Base-by-base conservation (phyloP, 176 grass and related monocot species). In the Sorghum bicolor region DNA sequence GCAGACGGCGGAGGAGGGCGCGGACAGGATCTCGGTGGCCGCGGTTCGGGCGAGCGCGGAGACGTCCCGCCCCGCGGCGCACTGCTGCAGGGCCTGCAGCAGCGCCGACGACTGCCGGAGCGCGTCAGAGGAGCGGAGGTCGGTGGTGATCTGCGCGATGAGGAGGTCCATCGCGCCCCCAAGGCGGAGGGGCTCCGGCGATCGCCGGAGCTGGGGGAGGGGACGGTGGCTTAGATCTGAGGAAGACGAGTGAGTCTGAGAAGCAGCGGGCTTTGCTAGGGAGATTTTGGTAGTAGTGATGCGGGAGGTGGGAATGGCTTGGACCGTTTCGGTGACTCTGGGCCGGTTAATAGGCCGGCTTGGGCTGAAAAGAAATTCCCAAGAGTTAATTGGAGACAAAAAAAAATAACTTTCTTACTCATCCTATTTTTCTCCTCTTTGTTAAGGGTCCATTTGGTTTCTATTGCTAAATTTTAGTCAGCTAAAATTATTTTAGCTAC, bases 81-180 rank as follows among this genome's bases (percentile, higher is more conserved):
- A 96, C 72, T 99, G 91, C 87, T 99, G 96, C 30, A 99, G 93
- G 0, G 96, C 89, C 50, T 93, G 87, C 50, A 99, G 86, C 24
- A 99, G 91, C 55, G 93, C 96, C 10, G 89, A 90, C 6, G 96
- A 95, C 82, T 99, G 96, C 9, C 93, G 91, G 45, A 99, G 96
- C 19, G 96, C 93, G 83, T 99, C 96, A 70, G 84, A 94, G 11
- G 93, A 96, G 57, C 91, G 91, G 6, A 99, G 93, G 31, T 99
- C 93, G 26, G 65, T 78, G 29, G 87, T 94, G 93, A 99, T 99
- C 81, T 95, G 90, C 29, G 87, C 89, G 28, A 99, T 92, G 75
- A 99, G 86, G 37, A 99, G 89, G 87, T 99, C 96, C 96, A 96
- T 99, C 37, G 73, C 77, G 30, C 72, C 80, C 24, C 67, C 61